Percentiles rank a stretch among this genome's conserved stretches.
phyloP scores from a whole-genome alignment of 306 rosid species.

The Vigna angularis region DNA sequence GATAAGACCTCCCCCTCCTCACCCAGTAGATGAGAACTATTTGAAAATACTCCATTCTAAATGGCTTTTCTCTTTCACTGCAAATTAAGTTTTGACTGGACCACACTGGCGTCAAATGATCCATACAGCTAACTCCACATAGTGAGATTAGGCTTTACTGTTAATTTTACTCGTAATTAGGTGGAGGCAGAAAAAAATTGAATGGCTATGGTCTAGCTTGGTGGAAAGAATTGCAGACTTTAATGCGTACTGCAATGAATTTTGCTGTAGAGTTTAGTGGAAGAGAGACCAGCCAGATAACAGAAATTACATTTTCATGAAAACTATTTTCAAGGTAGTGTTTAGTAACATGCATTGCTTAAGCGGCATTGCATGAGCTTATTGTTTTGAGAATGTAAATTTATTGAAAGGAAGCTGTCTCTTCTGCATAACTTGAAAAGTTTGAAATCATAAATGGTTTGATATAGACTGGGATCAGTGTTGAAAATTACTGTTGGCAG shows the following conservation, averaged over 20 bases:
- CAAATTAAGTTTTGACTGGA: constrained; percentile 1
- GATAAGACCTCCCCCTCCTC: not conserved
- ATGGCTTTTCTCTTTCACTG: constrained; percentile 17
- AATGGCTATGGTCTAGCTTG: not conserved
- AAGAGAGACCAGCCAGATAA: not conserved
- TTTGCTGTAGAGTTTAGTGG: not conserved
- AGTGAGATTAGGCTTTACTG: not conserved
- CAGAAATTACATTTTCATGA: constrained; percentile 8
- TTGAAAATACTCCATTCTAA: not conserved
- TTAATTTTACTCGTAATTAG: not conserved
- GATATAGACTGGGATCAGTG: too few species aligned
- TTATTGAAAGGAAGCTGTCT: constrained; percentile 5
- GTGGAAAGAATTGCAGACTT: not conserved
- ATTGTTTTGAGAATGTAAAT: not conserved
- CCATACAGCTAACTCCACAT: not conserved
- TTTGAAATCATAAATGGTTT: not conserved
- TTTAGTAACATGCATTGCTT: constrained; percentile 10
- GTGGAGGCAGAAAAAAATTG: constrained; percentile 26
- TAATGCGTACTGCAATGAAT: not conserved
- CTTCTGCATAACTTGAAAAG: not conserved
- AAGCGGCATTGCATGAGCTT: not conserved
- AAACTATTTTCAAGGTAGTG: not conserved
- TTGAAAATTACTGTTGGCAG: too few species aligned
- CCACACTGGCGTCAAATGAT: not conserved
- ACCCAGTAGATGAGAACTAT: not conserved